Conservation (phyloP, 768 basidiomycete species). For the Thelephora aurantiotincta region DNA sequence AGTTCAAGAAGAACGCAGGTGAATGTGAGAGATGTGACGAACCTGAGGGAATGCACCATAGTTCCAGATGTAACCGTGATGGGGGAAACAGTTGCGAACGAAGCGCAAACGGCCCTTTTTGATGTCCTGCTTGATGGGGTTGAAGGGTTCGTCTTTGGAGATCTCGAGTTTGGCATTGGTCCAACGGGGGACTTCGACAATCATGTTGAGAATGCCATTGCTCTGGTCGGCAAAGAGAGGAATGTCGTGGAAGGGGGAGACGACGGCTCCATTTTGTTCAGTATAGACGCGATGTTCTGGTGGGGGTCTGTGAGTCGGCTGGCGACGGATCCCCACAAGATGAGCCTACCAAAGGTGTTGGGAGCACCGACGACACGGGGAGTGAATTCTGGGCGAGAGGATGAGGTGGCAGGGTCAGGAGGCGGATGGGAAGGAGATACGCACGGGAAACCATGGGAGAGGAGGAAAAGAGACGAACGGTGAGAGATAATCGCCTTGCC, state of each 20-base stretch:
- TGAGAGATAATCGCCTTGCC: too few relatives aligned
- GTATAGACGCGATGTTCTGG: constrained; percentile 91
- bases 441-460: constrained; percentile 5
- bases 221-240: constrained; percentile 94
- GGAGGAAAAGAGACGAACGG: not conserved
- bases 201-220: constrained; percentile 96
- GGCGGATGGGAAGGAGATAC: not conserved
- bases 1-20: not conserved
- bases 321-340: constrained; percentile 10
- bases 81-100: constrained; percentile 99
- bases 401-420: not conserved
- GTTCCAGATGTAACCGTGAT: constrained; percentile 99
- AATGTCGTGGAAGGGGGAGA: constrained; percentile 91
- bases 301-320: constrained; percentile 6
- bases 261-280: constrained; percentile 75
- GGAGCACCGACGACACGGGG: constrained; percentile 74
- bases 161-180: constrained; percentile 99
- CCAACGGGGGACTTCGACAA: constrained; percentile 97
- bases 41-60: constrained; percentile 99
- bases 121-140: constrained; percentile 99
- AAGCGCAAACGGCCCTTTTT: constrained; percentile 93
- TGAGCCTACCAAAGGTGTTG: constrained; percentile 73
- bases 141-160: constrained; percentile 95
- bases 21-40: constrained; percentile 10
- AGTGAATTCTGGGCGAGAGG: constrained; percentile 37